These are phyloP conservation scores for Auricularia heimuer DNA, from an alignment of 768 basidiomycete species.

Conservation along the genomic window DNA sequence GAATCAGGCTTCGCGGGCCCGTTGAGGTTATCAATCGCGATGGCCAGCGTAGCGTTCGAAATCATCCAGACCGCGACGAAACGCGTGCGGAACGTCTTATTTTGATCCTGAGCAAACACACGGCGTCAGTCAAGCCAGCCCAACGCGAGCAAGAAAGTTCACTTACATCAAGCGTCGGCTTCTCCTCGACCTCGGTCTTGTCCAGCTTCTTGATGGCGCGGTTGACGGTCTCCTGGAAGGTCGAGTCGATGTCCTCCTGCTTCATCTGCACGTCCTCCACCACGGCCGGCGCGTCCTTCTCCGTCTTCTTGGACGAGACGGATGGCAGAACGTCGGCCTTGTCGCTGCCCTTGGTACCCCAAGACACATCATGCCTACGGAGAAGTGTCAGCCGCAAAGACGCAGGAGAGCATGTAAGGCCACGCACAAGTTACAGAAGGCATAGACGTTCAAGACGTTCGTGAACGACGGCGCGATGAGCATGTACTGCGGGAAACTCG, in stretches of 20 bases:
- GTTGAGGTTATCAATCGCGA: conserved; percentile 68
- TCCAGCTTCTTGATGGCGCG: conserved; percentile 73
- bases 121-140: not conserved
- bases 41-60: conserved; percentile 55
- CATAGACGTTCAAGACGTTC: conserved; percentile 92
- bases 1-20: conserved; percentile 33
- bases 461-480: conserved; percentile 88
- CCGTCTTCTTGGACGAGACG: conserved; percentile 72
- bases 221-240: conserved; percentile 86
- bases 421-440: conserved; percentile 94
- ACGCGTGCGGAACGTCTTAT: conserved; percentile 88
- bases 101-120: conserved; percentile 41
- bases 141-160: not conserved
- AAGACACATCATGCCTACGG: conserved; percentile 49
- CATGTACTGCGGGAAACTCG: conserved; percentile 86
- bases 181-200: conserved; percentile 56
- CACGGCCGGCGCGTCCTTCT: conserved; percentile 61
- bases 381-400: conserved; percentile 1
- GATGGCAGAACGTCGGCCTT: conserved; percentile 89
- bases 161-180: conserved; percentile 62
- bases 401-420: conserved; percentile 23
- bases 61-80: conserved; percentile 79
- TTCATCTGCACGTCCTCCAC: conserved; percentile 78
- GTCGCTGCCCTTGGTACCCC: conserved; percentile 94
- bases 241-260: conserved; percentile 82